These are phyloP conservation scores for Cyberlindnera suaveolens DNA, from an alignment of 805 yeast genomes.

Conservation along the genomic window DNA sequence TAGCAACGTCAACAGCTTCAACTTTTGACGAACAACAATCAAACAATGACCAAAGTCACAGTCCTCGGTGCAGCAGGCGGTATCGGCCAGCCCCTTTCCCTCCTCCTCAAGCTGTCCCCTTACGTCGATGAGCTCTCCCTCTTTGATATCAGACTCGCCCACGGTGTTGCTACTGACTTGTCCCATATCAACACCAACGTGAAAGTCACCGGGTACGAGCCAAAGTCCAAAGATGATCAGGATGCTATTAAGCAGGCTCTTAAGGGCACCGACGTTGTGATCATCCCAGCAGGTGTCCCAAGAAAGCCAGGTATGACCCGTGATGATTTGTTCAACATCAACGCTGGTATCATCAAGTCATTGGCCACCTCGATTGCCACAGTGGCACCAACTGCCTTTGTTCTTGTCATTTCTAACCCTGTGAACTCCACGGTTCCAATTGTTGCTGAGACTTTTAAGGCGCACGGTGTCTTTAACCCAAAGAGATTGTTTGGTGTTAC, in stretches of 20 bases:
- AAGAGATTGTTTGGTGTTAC: constrained; percentile 81
- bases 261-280: constrained; percentile 41
- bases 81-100: constrained; percentile 87
- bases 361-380: constrained; percentile 72
- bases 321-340: constrained; percentile 80
- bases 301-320: constrained; percentile 95
- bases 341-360: constrained; percentile 72
- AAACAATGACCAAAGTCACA: constrained; percentile 52
- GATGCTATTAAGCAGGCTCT: constrained; percentile 31
- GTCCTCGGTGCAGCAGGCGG: constrained; percentile 94
- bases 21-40: background rate
- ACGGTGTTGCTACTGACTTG: constrained; percentile 86
- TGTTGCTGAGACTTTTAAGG: constrained; percentile 72
- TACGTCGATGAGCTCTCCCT: constrained; percentile 57
- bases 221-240: constrained; percentile 39
- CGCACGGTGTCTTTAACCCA: constrained; percentile 63
- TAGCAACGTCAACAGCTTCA: too few species aligned
- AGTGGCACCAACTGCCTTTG: constrained; percentile 65
- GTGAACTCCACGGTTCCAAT: constrained; percentile 92
- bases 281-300: constrained; percentile 82
- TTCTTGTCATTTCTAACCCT: constrained; percentile 85
- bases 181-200: constrained; percentile 75
- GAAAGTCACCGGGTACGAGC: constrained; percentile 52
- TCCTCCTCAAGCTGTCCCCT: constrained; percentile 66
- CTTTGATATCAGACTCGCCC: constrained; percentile 78